These are phyloP conservation scores for Tolypocladium album DNA, from an alignment of 2,329 filamentous ascomycete species.

Conservation along the genomic window DNA sequence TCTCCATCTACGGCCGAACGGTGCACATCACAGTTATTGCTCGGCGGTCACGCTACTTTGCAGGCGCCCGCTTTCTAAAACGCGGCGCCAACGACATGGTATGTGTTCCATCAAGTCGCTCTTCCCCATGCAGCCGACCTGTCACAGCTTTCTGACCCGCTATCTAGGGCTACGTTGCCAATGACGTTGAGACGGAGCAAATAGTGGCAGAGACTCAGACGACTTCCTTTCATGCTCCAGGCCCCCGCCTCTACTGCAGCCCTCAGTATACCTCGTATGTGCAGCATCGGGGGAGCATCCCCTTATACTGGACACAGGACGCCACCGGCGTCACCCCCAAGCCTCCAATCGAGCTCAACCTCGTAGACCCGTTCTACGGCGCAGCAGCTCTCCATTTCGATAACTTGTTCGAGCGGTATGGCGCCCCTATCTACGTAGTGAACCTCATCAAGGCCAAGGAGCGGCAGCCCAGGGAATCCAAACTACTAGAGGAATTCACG, in stretches of 20 bases:
- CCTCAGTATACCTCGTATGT: conserved; percentile 93
- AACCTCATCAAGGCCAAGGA: conserved; percentile 89
- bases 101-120: conserved; percentile 6
- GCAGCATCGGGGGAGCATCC: conserved; percentile 93
- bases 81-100: conserved; percentile 81
- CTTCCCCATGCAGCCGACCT: background rate
- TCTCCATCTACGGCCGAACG: conserved; percentile 77
- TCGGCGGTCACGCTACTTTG: conserved; percentile 82
- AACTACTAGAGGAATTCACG: conserved; percentile 78
- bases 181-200: conserved; percentile 97
- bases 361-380: conserved; percentile 93
- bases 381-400: conserved; percentile 92
- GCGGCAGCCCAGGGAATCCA: conserved; percentile 80
- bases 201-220: conserved; percentile 92
- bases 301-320: conserved; percentile 95
- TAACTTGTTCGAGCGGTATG: conserved; percentile 86
- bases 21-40: conserved; percentile 93
- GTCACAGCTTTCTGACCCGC: background rate
- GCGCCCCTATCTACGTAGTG: conserved; percentile 80
- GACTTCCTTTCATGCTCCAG: conserved; percentile 90
- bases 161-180: conserved; percentile 75
- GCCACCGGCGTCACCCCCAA: conserved; percentile 92
- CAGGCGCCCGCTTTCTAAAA: conserved; percentile 88
- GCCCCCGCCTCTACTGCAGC: conserved; percentile 73
- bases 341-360: conserved; percentile 86